Base-by-base conservation (phyloP, 805 yeast genomes). In the Pichia californica region DNA sequence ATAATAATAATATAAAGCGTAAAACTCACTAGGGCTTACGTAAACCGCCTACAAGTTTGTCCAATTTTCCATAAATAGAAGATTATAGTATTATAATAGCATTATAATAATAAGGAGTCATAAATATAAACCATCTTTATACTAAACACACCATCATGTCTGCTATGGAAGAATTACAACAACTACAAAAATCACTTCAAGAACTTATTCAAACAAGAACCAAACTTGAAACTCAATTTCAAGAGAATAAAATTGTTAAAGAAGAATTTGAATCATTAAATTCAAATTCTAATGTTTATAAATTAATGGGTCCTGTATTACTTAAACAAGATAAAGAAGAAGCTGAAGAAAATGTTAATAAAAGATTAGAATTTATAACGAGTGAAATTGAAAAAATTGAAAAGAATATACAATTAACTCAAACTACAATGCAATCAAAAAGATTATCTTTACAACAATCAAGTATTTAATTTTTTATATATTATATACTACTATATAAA, bases 291-390 rank as follows among this genome's bases (percentile, higher is more conserved):
- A 85, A 84, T 54, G 79, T 93, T 21, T 93, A 77, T 67, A 93
- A 93, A 64, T 72, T 89, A 51, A 84, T 91, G 21, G 99, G 99
- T 1, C 95, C 96, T 7, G 88, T 91, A 4, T 70, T 93, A 47
- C 70, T 94, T 48, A 96, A 97, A 2, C 96, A 91, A 57, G 96
- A 88, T 43, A 75, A 76, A 47, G 61, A 61, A 10, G 98, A 93
- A 63, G 95, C 99, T 19, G 77, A 77, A 51, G 52, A 76, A 56
- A 91, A 91, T 56, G 96, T 93, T 29, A 77, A 73, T 29, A 94
- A 91, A 59, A 81, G 99, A 64, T 71, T 93, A 35, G 96, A 88
- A 59, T 94, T 86, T 56, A 93, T 93, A 38, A 70, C 76, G 49
- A 70, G 69, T 31, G 98, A 93, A 65, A 86, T 93, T 45, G 68